Base-by-base conservation (phyloP, 2,329 filamentous ascomycete genomes). In the Pseudonectria buxi region DNA sequence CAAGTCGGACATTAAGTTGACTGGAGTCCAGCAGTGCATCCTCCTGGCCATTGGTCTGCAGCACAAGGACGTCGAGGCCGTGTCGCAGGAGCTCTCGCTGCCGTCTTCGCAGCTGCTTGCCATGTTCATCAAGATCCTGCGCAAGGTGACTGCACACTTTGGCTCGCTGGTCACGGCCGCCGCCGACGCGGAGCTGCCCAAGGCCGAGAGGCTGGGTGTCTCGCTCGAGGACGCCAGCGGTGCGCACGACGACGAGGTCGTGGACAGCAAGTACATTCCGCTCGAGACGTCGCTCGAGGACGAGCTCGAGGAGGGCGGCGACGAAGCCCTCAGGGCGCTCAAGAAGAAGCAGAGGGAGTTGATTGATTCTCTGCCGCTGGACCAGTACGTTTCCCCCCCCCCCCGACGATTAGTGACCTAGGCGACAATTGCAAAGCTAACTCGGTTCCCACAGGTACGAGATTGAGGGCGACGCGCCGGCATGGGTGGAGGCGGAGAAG, bases 101-200 rank as follows among this genome's bases (percentile, higher is more conserved):
- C 78, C 77, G 1, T 74, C 78, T 3, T 82, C 80, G 29, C 92
- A 96, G 64, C 68, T 95, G 4, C 71, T 98, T 43, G 89, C 90
- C 41, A 94, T 96, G 83, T 96, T 98, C 62, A 86, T 95, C 59
- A 98, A 98, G 70, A 83, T 95, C 41, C 74, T 95, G 40, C 79
- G 88, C 46, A 96, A 96, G 67, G 74, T 95, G 26, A 84, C 84
- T 3, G 71, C 75, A 3, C 77, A 89, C 56, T 92, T 98, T 63
- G 76, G 80, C 24, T 67, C 72, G 4, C 63, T 96, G 1, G 72
- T 95, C 3, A 77, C 87, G 28, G 78, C 77, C 4, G 87, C 86
- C 0, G 81, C 83, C 10, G 81, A 78, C 37, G 76, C 78, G 2
- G 70, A 77, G 30, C 67, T 89, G 50, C 82, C 83, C 4, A 64